Conservation (phyloP, 306 rosid species). For the Pyrus betulifolia region DNA sequence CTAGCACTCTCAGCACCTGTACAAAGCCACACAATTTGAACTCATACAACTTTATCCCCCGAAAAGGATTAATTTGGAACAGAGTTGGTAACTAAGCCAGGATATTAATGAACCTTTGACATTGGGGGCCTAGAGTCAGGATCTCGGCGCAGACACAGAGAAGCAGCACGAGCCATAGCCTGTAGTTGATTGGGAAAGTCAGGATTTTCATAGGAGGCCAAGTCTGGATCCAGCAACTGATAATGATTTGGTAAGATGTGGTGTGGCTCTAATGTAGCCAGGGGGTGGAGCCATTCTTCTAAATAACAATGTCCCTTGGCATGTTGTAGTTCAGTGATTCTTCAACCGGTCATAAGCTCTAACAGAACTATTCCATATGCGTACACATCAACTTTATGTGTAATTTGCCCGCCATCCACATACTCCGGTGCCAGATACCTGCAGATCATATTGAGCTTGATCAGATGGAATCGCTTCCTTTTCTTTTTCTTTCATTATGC, state of each 20-base stretch:
- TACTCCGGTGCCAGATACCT: constrained; percentile 95
- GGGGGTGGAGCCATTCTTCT: constrained; percentile 53
- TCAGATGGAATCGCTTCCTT: not conserved
- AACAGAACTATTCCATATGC: constrained; percentile 80
- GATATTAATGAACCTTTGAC: constrained; percentile 56
- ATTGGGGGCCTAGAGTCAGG: constrained; percentile 77
- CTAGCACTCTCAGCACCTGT: constrained; percentile 81
- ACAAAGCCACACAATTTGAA: constrained; percentile 8
- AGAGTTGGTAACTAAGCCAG: not conserved
- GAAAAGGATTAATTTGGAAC: not conserved
- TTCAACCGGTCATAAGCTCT: constrained; percentile 68
- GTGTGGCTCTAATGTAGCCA: constrained; percentile 46
- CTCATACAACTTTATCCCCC: not conserved
- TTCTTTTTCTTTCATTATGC: not conserved
- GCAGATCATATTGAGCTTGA: constrained; percentile 17
- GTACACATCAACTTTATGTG: constrained; percentile 79
- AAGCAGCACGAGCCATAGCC: constrained; percentile 81
- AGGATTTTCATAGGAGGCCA: constrained; percentile 42
- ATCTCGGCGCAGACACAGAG: constrained; percentile 68
- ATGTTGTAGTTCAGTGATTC: constrained; percentile 54
- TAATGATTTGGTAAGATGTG: constrained; percentile 40
- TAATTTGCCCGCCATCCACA: constrained; percentile 59
- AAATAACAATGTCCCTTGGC: constrained; percentile 37
- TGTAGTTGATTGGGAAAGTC: constrained; percentile 60
- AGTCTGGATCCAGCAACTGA: constrained; percentile 51